These are phyloP conservation scores for Xylaria cubensis DNA, from an alignment of 495 filamentous ascomycete species.

Conservation along the genomic window DNA sequence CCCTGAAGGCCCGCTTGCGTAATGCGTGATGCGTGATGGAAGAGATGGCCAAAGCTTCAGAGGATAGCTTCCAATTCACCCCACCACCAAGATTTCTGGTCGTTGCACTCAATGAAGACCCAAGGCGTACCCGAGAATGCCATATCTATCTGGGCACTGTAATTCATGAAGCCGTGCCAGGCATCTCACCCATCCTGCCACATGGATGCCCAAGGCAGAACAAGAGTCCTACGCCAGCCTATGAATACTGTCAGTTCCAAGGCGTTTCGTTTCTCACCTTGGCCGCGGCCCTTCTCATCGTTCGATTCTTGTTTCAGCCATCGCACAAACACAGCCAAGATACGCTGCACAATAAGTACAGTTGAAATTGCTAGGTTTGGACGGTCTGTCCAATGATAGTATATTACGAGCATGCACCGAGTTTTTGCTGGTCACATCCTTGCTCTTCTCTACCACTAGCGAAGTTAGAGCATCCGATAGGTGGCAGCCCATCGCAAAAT, in stretches of 20 bases:
- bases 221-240: background rate
- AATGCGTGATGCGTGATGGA: background rate
- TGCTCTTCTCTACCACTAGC: background rate
- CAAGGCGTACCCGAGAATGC: background rate
- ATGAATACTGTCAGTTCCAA: background rate
- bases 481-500: background rate
- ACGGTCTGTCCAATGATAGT: conserved; percentile 14
- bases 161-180: background rate
- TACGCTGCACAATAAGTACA: background rate
- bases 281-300: background rate
- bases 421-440: background rate
- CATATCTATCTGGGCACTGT: background rate
- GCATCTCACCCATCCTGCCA: background rate
- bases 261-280: background rate
- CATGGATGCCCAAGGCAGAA: background rate
- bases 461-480: conserved; percentile 6
- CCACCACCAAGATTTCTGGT: background rate
- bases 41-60: conserved; percentile 4
- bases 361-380: conserved; percentile 12
- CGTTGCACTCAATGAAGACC: background rate
- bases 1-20: conserved; percentile 19
- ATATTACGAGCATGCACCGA: conserved; percentile 10
- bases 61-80: background rate
- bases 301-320: conserved; percentile 19
- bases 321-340: conserved; percentile 16